Conservation (phyloP, 208 protist genomes). For the Acanthamoeba sp. region DNA sequence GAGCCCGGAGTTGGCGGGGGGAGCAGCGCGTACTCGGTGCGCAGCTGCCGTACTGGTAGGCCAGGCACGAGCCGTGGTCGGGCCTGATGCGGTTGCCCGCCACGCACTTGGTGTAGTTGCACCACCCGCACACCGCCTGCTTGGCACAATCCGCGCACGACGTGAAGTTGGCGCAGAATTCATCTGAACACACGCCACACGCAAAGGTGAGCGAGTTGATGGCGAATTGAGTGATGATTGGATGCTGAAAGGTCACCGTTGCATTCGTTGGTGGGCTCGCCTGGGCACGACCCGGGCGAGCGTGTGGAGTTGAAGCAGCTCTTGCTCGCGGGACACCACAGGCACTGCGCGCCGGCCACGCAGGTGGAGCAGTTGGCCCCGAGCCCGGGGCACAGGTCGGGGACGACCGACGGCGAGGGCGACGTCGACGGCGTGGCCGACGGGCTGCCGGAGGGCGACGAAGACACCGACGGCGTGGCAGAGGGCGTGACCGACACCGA, state of each 20-base stretch:
- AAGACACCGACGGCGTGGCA: neutral
- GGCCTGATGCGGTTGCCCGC: neutral
- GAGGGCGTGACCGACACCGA: neutral
- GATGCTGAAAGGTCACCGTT: neutral
- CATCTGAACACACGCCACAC: neutral
- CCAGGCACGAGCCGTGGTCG: neutral
- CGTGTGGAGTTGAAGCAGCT: slow-evolving; percentile 12
- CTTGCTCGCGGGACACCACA: neutral
- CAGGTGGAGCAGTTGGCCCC: neutral
- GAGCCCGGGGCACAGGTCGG: neutral
- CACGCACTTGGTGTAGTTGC: slow-evolving; percentile 33
- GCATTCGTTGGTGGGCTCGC: neutral
- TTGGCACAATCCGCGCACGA: slow-evolving; percentile 3
- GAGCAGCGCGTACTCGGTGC: neutral
- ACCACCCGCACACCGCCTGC: slow-evolving; percentile 40
- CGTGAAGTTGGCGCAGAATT: slow-evolving; percentile 1
- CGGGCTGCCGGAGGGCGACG: too few species aligned
- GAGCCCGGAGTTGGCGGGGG: too few species aligned
- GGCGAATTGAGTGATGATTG: neutral
- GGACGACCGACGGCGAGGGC: neutral
- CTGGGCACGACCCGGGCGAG: neutral
- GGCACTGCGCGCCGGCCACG: neutral
- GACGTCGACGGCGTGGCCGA: neutral
- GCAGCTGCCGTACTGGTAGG: slow-evolving; percentile 26
- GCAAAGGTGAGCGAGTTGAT: neutral